Percentiles rank a stretch among this genome's conserved stretches.
These are phyloP conservation scores for Phylloporus sp. DNA, from an alignment of 768 basidiomycete genomes.

Conservation along the genomic window DNA sequence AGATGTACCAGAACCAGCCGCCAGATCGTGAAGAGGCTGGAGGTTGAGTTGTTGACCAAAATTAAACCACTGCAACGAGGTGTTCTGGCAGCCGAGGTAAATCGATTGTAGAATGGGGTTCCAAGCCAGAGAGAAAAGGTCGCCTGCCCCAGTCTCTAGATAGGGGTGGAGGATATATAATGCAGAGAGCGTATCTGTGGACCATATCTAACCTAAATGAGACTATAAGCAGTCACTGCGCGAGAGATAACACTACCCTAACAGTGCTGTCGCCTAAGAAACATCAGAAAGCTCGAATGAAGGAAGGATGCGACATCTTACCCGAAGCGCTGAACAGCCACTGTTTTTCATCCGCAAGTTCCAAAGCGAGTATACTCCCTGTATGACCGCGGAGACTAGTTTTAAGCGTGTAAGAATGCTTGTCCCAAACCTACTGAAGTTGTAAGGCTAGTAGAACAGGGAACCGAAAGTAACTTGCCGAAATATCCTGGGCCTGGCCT, in stretches of 20 bases:
- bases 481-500: conserved; percentile 72
- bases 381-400: conserved; percentile 75
- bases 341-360: conserved; percentile 65
- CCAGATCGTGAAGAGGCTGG: conserved; percentile 5
- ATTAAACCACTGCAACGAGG: conserved; percentile 85
- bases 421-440: conserved; percentile 75
- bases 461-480: conserved; percentile 41
- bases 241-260: conserved; percentile 46
- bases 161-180: conserved; percentile 77
- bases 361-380: conserved; percentile 78
- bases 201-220: conserved; percentile 65
- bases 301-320: conserved; percentile 29
- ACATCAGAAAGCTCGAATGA: background rate
- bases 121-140: conserved; percentile 85
- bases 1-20: conserved; percentile 30
- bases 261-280: conserved; percentile 80
- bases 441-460: background rate
- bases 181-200: conserved; percentile 57
- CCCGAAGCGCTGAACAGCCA: conserved; percentile 93
- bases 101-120: conserved; percentile 62
- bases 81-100: conserved; percentile 90
- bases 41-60: conserved; percentile 36
- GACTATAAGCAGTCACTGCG: background rate
- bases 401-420: conserved; percentile 62
- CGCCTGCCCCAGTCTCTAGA: conserved; percentile 76